Evolutionary conservation across 129 eudicot species (phyloP), one percentile per base, ranked within the genome.

Genomic region (Tanacetum coccineum): DNA sequence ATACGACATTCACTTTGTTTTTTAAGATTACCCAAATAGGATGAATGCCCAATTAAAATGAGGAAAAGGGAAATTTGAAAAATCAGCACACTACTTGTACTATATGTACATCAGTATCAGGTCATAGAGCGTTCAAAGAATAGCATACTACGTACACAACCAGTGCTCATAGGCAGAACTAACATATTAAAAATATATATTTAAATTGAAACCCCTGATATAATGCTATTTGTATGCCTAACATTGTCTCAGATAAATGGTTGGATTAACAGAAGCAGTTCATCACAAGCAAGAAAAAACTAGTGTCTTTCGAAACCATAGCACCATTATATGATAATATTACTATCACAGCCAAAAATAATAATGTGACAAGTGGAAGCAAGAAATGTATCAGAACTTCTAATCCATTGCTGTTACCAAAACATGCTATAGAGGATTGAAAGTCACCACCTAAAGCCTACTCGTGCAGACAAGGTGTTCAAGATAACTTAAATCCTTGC

Each of bases 391-490:
- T 4, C 11, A 9, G 60, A 28, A 28, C 42, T 25, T 40, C 51
- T 42, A 10, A 2, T 9, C 52, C 17, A 62, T 36, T 15, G 9
- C 52, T 40, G 30, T 40, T 62, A 62, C 51, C 67, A 36, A 15
- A 62, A 62, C 51, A 62, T 62, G 53, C 67, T 62, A 40, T 19
- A 36, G 66, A 19, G 54, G 54, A 49, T 49, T 49, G 54, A 49
- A 49, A 14, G 54, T 49, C 54, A 49, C 54, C 17, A 15, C 17
- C 17, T 49, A 49, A 49, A 49, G 54, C 54, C 54, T 49, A 49
- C 54, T 49, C 14, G 8, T 49, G 6, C 6, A 13, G n/a, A 49
- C 54, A 48, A 6, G 52, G 51, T 42, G 45, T 62, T 20, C 36
- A 62, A 18, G 28, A 39, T 19, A 40, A 17, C 67, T 62, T 62